Evolutionary conservation across 2,329 filamentous ascomycete genomes (phyloP).

Genomic region (Pestalotiopsis sp.): DNA sequence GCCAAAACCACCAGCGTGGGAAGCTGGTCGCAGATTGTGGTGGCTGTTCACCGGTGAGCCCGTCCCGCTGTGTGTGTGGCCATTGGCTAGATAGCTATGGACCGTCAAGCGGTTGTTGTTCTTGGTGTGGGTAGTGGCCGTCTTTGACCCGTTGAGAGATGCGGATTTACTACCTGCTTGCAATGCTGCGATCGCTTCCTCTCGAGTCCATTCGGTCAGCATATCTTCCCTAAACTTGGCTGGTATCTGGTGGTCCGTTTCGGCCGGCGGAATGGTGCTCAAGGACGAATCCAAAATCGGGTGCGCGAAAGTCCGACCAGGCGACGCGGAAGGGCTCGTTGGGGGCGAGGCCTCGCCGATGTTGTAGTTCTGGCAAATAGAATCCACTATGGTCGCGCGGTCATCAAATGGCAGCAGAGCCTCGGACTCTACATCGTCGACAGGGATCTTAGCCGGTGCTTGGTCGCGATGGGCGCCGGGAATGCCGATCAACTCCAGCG

Average conservation of each 20-base stretch:
- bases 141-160: slow-evolving; percentile 76
- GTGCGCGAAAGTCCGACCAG: slow-evolving; percentile 64
- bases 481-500: slow-evolving; percentile 62
- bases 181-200: slow-evolving; percentile 68
- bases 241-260: slow-evolving; percentile 62
- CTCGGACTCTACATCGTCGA: slow-evolving; percentile 61
- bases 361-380: slow-evolving; percentile 73
- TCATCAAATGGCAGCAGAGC: slow-evolving; percentile 77
- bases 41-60: slow-evolving; percentile 53
- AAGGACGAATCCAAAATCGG: slow-evolving; percentile 59
- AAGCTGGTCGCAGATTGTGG: slow-evolving; percentile 52
- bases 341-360: slow-evolving; percentile 64
- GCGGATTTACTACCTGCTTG: slow-evolving; percentile 71
- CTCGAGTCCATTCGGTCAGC: slow-evolving; percentile 78
- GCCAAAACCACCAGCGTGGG: slow-evolving; percentile 37
- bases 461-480: slow-evolving; percentile 43
- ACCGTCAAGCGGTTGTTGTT: slow-evolving; percentile 61
- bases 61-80: slow-evolving; percentile 39
- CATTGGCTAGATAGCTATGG: slow-evolving; percentile 47
- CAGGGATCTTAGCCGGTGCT: slow-evolving; percentile 47
- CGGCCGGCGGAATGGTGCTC: slow-evolving; percentile 39
- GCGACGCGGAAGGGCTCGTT: slow-evolving; percentile 70
- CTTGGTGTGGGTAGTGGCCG: slow-evolving; percentile 58
- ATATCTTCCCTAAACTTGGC: slow-evolving; percentile 72
- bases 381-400: slow-evolving; percentile 70